These are phyloP conservation scores for Naganishia onofrii DNA, from an alignment of 768 basidiomycete genomes.

Conservation along the genomic window DNA sequence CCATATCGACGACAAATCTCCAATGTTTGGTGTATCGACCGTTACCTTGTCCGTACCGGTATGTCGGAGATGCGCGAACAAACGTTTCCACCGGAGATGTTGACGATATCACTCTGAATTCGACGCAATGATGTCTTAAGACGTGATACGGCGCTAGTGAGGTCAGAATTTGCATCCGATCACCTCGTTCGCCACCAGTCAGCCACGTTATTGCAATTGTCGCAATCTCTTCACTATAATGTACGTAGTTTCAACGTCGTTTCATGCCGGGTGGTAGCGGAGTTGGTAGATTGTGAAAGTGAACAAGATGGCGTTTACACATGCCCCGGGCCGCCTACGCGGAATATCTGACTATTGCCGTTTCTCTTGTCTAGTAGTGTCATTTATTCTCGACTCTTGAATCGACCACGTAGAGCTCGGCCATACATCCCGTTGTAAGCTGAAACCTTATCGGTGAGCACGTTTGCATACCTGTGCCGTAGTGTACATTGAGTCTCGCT, in stretches of 20 bases:
- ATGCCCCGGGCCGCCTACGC: background rate
- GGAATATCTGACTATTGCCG: background rate
- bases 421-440: background rate
- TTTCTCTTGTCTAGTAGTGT: background rate
- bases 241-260: background rate
- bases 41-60: no score
- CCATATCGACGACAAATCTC: background rate
- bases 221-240: background rate
- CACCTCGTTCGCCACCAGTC: background rate
- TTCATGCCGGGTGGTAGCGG: background rate
- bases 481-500: background rate
- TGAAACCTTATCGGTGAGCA: background rate
- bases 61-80: constrained; percentile 9
- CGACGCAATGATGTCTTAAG: constrained; percentile 19
- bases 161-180: background rate
- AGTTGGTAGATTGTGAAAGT: no score
- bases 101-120: background rate
- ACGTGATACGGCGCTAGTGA: constrained; percentile 16
- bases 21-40: no score
- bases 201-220: constrained; percentile 12
- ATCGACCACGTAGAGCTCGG: background rate
- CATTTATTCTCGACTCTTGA: no score
- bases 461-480: background rate
- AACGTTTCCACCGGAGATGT: background rate
- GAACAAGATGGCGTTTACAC: background rate